Evolutionary conservation across 192 early-diverging fungal species (phyloP).

Genomic region (Coemansia sp.): DNA sequence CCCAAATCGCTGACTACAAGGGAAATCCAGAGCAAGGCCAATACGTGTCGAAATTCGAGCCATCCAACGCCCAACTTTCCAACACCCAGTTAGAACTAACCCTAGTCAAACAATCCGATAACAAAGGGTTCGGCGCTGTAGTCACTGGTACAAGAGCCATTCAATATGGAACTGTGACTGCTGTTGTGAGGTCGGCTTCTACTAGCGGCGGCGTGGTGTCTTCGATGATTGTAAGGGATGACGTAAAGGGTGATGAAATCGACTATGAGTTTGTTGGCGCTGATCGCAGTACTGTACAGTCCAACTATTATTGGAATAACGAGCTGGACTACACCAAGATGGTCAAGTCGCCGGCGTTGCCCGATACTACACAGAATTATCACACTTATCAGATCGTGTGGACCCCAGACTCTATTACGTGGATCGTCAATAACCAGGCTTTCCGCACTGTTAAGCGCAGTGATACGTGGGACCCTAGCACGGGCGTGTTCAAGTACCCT

Average conservation of each 20-base stretch:
- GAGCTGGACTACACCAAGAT: conserved; percentile 63
- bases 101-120: conserved; percentile 47
- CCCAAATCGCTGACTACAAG: conserved; percentile 49
- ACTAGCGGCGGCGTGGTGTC: conserved; percentile 62
- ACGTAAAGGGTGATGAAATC: conserved; percentile 65
- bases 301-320: conserved; percentile 66
- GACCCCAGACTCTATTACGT: conserved; percentile 61
- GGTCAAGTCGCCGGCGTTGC: conserved; percentile 31
- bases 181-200: conserved; percentile 59
- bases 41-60: conserved; percentile 63
- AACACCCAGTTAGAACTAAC: conserved; percentile 53
- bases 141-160: conserved; percentile 62
- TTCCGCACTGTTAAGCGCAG: conserved; percentile 57
- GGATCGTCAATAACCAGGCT: conserved; percentile 54
- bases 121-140: conserved; percentile 61
- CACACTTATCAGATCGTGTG: conserved; percentile 65
- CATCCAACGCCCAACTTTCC: conserved; percentile 55
- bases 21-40: conserved; percentile 54
- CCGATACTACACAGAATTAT: conserved; percentile 52
- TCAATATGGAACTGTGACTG: conserved; percentile 65
- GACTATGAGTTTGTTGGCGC: conserved; percentile 69
- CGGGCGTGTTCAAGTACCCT: conserved; percentile 56
- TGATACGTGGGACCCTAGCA: conserved; percentile 51
- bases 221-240: conserved; percentile 63
- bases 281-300: conserved; percentile 59